These are phyloP conservation scores for Trametes pubescens DNA, from an alignment of 1,284 basidiomycete genomes.

Conservation along the genomic window DNA sequence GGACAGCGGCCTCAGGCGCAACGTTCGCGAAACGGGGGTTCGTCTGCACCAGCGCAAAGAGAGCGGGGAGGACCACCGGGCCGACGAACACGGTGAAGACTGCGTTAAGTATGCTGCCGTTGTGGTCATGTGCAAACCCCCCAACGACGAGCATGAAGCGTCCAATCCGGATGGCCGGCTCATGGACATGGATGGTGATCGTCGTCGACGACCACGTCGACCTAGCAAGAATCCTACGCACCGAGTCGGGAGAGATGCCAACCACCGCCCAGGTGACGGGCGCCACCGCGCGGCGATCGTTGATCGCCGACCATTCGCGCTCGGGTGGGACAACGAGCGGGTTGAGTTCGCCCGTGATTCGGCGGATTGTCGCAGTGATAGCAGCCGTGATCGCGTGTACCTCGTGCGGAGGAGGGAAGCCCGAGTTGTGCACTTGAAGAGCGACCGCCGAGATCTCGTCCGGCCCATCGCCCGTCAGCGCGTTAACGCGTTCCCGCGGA, in stretches of 20 bases:
- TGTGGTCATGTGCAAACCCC: not conserved
- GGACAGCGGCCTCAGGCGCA: not conserved
- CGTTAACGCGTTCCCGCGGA: not conserved
- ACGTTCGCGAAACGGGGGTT: not conserved
- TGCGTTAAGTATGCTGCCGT: not conserved
- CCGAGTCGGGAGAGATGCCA: not conserved
- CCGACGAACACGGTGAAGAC: not conserved
- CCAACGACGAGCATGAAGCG: not conserved
- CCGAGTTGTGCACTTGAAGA: not conserved
- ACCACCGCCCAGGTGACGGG: not conserved
- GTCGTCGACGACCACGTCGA: not conserved
- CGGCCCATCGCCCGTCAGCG: too few species aligned
- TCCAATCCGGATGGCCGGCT: not conserved
- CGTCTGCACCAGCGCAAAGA: not conserved
- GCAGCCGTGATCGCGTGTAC: not conserved
- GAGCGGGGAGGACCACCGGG: not conserved
- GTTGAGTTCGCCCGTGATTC: not conserved
- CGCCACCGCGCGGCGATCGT: not conserved
- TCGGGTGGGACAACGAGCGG: not conserved
- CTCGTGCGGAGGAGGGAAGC: not conserved
- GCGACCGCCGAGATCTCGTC: too few species aligned
- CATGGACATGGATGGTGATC: not conserved
- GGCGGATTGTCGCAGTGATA: not conserved
- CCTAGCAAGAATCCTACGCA: not conserved
- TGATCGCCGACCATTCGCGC: not conserved